A percentile compares a stretch with the other conserved stretches of the same genome.
phyloP scores from a whole-genome alignment of 257 asterid species.

The Nicotiana sylvestris region DNA sequence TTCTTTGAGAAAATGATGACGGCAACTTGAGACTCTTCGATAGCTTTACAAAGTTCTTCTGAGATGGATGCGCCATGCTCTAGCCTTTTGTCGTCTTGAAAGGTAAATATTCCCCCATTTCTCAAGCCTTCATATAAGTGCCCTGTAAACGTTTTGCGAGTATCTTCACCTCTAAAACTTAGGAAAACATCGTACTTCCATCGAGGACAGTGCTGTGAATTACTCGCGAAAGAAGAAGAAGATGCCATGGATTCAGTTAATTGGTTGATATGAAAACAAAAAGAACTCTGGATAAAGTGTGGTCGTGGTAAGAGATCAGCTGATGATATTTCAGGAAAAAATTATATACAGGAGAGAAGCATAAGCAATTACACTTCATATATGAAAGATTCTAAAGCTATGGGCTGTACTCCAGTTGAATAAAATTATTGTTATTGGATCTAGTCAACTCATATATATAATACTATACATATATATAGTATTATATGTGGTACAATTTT shows the following conservation, averaged over 20 bases:
- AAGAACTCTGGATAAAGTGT: too few species aligned
- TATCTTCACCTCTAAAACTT: background rate
- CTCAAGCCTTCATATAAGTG: background rate
- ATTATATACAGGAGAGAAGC: too few species aligned
- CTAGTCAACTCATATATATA: too few species aligned
- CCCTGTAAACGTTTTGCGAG: background rate
- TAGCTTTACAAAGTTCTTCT: background rate
- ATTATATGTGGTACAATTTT: too few species aligned
- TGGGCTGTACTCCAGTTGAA: too few species aligned
- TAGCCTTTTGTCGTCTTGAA: background rate
- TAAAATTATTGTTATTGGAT: too few species aligned
- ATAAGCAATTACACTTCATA: too few species aligned
- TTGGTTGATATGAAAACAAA: too few species aligned
- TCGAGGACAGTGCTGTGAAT: background rate
- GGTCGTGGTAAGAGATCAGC: too few species aligned
- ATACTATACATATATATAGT: too few species aligned
- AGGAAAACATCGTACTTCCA: background rate
- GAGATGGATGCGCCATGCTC: background rate
- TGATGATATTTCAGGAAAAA: too few species aligned
- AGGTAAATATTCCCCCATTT: background rate
- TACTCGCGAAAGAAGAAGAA: background rate
- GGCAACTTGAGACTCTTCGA: background rate
- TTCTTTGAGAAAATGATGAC: background rate
- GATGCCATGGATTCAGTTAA: background rate
- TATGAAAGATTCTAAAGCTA: too few species aligned